Percentiles rank a stretch among this genome's conserved stretches.
These are phyloP conservation scores for Ulota crispa DNA, from an alignment of 225 moss, liverwort and hornwort species.

Conservation along the genomic window DNA sequence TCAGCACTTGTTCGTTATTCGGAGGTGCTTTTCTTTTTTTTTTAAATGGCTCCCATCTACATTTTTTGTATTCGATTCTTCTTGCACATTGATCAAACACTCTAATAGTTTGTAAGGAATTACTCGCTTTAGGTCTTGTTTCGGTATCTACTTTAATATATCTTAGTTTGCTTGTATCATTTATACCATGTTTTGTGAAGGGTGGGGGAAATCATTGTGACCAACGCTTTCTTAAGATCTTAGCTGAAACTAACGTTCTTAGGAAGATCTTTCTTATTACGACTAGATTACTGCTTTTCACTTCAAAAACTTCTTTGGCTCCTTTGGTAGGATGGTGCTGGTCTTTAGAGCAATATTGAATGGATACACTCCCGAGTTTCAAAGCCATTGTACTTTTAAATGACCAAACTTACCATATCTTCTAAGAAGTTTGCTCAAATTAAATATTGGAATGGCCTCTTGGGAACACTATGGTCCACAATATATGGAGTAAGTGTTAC, in stretches of 20 bases:
- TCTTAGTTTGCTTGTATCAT: neutral
- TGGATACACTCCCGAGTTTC: neutral
- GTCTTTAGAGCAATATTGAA: neutral
- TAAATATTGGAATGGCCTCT: neutral
- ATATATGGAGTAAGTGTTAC: neutral
- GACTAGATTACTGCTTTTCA: neutral
- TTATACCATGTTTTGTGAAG: neutral
- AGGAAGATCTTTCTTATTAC: neutral
- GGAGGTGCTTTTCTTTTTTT: constrained; percentile 52
- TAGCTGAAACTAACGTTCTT: neutral
- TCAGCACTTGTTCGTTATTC: constrained; percentile 75
- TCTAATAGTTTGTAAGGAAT: neutral
- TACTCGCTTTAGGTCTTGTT: neutral
- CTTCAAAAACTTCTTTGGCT: neutral
- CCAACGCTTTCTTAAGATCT: neutral
- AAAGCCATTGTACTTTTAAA: neutral
- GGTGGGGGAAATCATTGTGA: neutral
- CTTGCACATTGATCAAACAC: neutral
- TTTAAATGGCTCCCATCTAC: constrained; percentile 12
- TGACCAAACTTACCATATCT: neutral
- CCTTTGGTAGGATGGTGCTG: neutral
- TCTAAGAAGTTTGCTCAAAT: neutral
- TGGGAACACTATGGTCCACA: neutral
- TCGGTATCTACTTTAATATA: neutral
- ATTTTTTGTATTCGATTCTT: neutral